Evolutionary conservation across 768 basidiomycete genomes (phyloP).

Genomic region (Macrolepiota dolichaula): DNA sequence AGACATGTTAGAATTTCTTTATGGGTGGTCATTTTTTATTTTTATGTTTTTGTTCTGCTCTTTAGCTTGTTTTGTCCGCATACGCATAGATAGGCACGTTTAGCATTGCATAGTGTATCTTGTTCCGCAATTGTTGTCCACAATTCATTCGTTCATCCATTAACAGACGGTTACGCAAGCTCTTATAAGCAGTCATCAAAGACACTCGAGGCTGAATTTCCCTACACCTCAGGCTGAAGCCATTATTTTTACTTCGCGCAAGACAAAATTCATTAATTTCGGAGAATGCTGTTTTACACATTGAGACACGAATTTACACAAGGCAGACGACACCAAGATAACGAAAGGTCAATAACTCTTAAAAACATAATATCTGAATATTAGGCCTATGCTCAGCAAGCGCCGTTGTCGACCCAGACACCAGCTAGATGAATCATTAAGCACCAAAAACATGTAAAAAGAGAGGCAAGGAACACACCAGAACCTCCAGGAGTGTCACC

Average conservation of each 20-base stretch:
- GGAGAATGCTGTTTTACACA: background rate
- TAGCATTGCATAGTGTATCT: no score
- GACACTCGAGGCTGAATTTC: no score
- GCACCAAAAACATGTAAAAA: background rate
- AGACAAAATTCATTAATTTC: background rate
- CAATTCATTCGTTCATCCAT: no score
- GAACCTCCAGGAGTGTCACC: conserved; percentile 51
- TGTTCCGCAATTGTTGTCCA: no score
- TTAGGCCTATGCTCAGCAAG: conserved; percentile 32
- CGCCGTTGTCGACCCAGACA: conserved; percentile 50
- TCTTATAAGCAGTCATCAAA: no score
- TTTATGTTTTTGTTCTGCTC: no score
- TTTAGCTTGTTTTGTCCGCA: no score
- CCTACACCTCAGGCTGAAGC: background rate
- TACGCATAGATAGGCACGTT: no score
- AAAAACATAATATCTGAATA: no score
- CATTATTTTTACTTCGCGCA: background rate
- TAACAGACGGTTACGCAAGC: no score
- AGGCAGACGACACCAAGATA: background rate
- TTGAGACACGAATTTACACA: background rate
- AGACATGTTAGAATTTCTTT: background rate
- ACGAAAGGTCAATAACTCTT: background rate
- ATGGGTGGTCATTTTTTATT: no score
- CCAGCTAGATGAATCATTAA: conserved; percentile 32
- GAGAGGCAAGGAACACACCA: conserved; percentile 28